Evolutionary conservation across 2,329 filamentous ascomycete genomes (phyloP).

Genomic region (Grosmannia clavigera): DNA sequence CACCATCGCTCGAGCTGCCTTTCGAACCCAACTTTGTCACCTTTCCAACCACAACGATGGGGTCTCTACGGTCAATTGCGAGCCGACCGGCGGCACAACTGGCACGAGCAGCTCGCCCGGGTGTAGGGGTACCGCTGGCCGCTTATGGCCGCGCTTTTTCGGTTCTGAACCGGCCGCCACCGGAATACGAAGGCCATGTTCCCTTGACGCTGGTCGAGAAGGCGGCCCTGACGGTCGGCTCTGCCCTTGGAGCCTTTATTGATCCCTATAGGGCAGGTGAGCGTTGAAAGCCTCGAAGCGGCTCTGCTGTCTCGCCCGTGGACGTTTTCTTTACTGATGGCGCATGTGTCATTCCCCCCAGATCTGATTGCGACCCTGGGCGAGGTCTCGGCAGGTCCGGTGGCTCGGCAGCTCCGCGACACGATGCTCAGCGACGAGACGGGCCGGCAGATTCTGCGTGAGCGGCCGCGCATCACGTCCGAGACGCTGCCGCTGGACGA

Average conservation of each 20-base stretch:
- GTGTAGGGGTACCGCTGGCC: not conserved
- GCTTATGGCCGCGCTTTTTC: slow-evolving; percentile 44
- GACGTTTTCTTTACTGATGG: not conserved
- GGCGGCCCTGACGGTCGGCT: slow-evolving; percentile 54
- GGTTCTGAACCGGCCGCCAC: slow-evolving; percentile 68
- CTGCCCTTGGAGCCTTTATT: slow-evolving; percentile 49
- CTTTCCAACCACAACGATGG: not conserved
- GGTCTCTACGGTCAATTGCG: slow-evolving; percentile 2
- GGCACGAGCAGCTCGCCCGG: not conserved
- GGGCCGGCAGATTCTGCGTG: slow-evolving; percentile 80
- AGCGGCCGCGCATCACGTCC: slow-evolving; percentile 79
- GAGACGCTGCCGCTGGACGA: slow-evolving; percentile 51
- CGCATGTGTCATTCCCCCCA: slow-evolving; percentile 19
- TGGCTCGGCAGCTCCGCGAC: slow-evolving; percentile 81
- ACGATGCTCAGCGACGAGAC: slow-evolving; percentile 79
- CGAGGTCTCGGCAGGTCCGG: slow-evolving; percentile 87
- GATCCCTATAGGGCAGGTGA: slow-evolving; percentile 71
- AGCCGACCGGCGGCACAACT: not conserved
- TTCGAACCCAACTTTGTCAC: not conserved
- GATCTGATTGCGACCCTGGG: slow-evolving; percentile 92
- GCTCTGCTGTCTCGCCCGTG: not conserved
- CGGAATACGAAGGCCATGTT: slow-evolving; percentile 86
- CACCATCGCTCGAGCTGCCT: not conserved
- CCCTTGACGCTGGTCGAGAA: slow-evolving; percentile 72
- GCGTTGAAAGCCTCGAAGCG: not conserved